Percentiles rank a stretch among this genome's conserved stretches.
Conservation (phyloP, 208 protist genomes). For the Balamuthia mandrillaris region DNA sequence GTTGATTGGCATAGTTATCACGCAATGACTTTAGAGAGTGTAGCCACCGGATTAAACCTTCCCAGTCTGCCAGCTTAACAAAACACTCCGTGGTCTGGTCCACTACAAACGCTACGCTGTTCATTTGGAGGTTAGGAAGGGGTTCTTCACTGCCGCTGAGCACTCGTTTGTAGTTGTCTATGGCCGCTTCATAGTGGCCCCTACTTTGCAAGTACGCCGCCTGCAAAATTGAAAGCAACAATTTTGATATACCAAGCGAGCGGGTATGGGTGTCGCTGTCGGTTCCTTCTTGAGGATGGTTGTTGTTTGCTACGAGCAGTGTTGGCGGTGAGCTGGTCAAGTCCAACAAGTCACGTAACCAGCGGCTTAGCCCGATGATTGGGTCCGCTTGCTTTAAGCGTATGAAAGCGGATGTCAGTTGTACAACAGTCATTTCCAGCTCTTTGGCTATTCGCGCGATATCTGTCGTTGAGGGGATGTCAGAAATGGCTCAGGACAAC, state of each 20-base stretch:
- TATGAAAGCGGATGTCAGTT: conserved; percentile 30
- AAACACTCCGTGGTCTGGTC: neutral
- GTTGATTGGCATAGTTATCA: neutral
- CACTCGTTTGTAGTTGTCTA: neutral
- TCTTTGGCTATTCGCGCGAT: neutral
- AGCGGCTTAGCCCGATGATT: conserved; percentile 28
- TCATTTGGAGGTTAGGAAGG: neutral
- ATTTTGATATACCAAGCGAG: no score
- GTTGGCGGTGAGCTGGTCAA: neutral
- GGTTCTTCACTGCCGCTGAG: neutral
- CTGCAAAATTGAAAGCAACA: neutral
- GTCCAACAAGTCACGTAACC: neutral
- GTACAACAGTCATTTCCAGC: conserved; percentile 41
- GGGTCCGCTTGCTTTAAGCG: conserved; percentile 34
- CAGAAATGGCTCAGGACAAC: no score
- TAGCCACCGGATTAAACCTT: neutral
- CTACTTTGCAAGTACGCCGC: neutral
- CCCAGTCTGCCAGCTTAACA: neutral
- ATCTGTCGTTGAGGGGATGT: no score
- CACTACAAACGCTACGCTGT: neutral
- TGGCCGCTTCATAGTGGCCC: neutral
- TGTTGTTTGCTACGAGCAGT: neutral
- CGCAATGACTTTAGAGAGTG: neutral
- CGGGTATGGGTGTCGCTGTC: no score
- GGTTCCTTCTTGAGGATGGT: neutral